Conservation (phyloP, 2,329 filamentous ascomycete genomes). For the Triangularia verruculosa region DNA sequence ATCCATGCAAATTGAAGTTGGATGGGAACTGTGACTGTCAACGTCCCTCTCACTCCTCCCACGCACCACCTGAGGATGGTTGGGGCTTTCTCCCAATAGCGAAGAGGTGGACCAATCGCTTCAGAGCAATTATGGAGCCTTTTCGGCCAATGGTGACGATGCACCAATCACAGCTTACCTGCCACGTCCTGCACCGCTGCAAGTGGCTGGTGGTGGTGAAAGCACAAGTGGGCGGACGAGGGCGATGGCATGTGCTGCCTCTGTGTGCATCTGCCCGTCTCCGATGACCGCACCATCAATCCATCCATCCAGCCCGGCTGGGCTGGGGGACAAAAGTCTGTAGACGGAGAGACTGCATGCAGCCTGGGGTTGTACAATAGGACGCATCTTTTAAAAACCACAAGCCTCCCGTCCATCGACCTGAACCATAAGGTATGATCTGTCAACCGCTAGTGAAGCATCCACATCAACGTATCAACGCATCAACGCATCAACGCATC, state of each 20-base stretch:
- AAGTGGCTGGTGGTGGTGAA: constrained; percentile 5
- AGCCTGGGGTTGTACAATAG: not conserved
- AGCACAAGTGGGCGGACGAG: not conserved
- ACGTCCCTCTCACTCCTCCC: not conserved
- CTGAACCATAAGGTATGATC: not conserved
- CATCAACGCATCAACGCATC: not conserved
- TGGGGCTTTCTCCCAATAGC: not conserved
- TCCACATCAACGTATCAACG: not conserved
- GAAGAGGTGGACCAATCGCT: not conserved
- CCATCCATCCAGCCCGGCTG: not conserved
- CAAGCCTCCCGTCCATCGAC: not conserved
- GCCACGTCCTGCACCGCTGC: constrained; percentile 1
- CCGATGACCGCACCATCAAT: not conserved
- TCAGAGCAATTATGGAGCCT: not conserved
- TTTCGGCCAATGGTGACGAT: not conserved
- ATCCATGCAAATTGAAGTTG: not conserved
- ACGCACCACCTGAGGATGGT: not conserved
- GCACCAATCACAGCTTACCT: not conserved
- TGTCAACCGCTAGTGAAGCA: constrained; percentile 4
- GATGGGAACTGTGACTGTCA: not conserved
- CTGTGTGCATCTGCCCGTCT: not conserved
- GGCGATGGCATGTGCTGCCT: constrained; percentile 1
- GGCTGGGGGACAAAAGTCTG: not conserved
- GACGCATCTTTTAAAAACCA: not conserved
- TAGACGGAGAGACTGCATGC: not conserved